Evolutionary conservation across 768 basidiomycete genomes (phyloP), one percentile per base, ranked within the genome.

Genomic region (Xerocomellus amylosporus): DNA sequence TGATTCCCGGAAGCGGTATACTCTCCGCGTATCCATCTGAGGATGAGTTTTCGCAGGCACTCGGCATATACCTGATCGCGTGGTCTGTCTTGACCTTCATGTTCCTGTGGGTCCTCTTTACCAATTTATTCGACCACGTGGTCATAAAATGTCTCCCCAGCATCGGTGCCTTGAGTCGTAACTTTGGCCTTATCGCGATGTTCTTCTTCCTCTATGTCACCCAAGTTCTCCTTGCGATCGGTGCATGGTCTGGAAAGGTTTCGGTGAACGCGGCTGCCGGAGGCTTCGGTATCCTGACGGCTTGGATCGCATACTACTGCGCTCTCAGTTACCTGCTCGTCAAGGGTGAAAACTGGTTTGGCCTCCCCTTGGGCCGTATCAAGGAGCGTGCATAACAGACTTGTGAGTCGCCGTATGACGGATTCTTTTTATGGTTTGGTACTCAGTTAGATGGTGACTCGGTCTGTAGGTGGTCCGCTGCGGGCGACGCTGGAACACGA

Each of bases 31-130:
- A 85, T 63, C 46, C 60, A 0, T 48, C 57, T 0, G 46, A 50
- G 0, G 62, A 64, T 0, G 79, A 85, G 62, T 64, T 87, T 13
- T 45, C 61, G 7, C 77, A 79, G 45, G 90, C 88, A 0, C 61
- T 93, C 13, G 90, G 86, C 3, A 86, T 93, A 54, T 93, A 81
- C 73, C 76, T 93, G 24, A 75, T 82, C 43, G 75, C 83, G 17
- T 93, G 91, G 91, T 81, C 80, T 62, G 70, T 90, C 56, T 73
- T 92, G 31, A 89, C 90, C 0, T 78, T 82, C 71, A 69, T 89
- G 63, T 75, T 90, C 59, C 55, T 84, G 89, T 90, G 51, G 61
- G 84, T 56, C 8, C 8, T 33, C 2, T 9, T 17, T 19, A 1
- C 12, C 8, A 13, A 5, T 39, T 5, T 4, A 8, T 22, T 8